phyloP scores from a whole-genome alignment of 148 eudicot species.

The Amaranthus hypochondriacus region DNA sequence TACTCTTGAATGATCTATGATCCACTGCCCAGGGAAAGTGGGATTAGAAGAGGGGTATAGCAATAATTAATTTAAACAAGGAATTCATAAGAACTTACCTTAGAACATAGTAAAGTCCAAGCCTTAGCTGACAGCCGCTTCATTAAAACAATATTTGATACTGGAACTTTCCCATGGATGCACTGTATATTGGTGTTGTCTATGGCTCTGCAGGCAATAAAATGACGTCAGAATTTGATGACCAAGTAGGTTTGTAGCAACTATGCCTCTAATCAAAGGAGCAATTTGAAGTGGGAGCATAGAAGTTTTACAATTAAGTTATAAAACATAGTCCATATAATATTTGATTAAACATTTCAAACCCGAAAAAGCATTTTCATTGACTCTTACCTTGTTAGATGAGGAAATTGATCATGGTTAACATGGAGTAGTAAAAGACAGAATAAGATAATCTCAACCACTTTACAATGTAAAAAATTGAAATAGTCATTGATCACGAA shows the following conservation, averaged over 20 bases:
- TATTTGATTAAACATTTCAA: neutral
- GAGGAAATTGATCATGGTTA: neutral
- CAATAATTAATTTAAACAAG: neutral
- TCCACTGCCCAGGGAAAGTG: no score
- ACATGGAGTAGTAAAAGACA: neutral
- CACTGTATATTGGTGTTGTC: conserved; percentile 72
- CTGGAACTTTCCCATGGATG: conserved; percentile 79
- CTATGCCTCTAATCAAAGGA: neutral
- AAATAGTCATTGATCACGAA: neutral
- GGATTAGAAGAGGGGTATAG: no score
- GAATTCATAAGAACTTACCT: conserved; percentile 44
- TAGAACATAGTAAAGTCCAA: conserved; percentile 65
- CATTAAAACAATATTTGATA: conserved; percentile 55
- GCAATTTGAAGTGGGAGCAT: neutral
- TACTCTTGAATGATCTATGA: no score
- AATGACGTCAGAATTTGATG: conserved; percentile 7
- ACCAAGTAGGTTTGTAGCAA: neutral
- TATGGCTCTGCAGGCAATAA: conserved; percentile 53
- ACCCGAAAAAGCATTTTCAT: neutral
- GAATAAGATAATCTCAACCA: neutral
- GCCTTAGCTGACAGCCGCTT: conserved; percentile 81
- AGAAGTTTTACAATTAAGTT: neutral
- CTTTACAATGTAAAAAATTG: neutral
- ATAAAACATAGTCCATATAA: neutral
- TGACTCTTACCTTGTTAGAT: neutral